Conservation (phyloP, 306 rosid species). For the Casuarina cunninghamiana region DNA sequence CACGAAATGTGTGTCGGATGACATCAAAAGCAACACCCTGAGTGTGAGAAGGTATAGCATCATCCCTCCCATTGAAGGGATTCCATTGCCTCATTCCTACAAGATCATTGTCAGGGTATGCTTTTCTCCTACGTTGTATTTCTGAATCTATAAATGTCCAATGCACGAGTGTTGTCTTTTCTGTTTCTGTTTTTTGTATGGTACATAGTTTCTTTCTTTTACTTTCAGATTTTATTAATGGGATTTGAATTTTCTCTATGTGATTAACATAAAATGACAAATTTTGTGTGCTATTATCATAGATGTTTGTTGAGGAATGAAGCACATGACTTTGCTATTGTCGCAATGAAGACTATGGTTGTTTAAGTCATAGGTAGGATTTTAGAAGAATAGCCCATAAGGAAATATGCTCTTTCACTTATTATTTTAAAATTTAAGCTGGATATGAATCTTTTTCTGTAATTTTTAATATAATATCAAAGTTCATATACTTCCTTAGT, state of each 20-base stretch:
- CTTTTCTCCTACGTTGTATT: not conserved
- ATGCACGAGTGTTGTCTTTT: too few relatives aligned
- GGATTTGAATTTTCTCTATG: not conserved
- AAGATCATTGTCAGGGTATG: slow-evolving; percentile 64
- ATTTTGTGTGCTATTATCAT: not conserved
- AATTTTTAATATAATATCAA: too few relatives aligned
- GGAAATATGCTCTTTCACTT: too few relatives aligned
- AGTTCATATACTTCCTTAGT: too few relatives aligned
- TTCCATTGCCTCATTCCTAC: slow-evolving; percentile 61
- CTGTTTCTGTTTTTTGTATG: not conserved
- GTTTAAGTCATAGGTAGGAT: too few relatives aligned
- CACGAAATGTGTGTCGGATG: slow-evolving; percentile 81
- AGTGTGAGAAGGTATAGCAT: slow-evolving; percentile 71
- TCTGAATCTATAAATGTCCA: not conserved
- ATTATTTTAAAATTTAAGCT: too few relatives aligned
- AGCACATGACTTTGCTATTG: too few relatives aligned
- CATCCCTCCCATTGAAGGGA: slow-evolving; percentile 50
- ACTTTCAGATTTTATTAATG: not conserved
- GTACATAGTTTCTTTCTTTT: not conserved
- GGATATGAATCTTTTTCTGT: too few relatives aligned
- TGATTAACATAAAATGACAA: not conserved
- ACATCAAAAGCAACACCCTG: slow-evolving; percentile 63
- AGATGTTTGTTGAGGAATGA: too few relatives aligned
- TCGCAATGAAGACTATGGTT: too few relatives aligned
- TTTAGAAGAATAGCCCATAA: too few relatives aligned